Conservation (phyloP, 2,329 filamentous ascomycete genomes). For the Hypoxylon sp. region DNA sequence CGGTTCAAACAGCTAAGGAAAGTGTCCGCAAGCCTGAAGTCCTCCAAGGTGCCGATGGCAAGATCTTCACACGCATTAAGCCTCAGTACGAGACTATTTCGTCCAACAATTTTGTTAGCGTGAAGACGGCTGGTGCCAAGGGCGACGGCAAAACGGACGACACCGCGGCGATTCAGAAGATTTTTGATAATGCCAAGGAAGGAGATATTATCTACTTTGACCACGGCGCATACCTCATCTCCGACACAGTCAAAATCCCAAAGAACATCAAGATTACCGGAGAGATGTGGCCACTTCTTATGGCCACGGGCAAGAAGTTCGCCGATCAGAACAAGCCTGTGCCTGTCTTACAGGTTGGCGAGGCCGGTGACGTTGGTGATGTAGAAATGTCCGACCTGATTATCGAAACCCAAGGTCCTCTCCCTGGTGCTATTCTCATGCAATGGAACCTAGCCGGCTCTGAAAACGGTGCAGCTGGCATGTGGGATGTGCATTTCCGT, state of each 20-base stretch:
- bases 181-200: constrained; percentile 76
- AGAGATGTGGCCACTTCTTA: constrained; percentile 91
- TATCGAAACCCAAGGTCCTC: constrained; percentile 85
- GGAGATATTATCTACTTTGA: constrained; percentile 82
- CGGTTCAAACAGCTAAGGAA: constrained; percentile 72
- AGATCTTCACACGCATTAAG: constrained; percentile 86
- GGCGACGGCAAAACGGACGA: constrained; percentile 92
- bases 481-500: constrained; percentile 98
- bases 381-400: constrained; percentile 92
- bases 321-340: constrained; percentile 80
- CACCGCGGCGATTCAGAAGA: constrained; percentile 83
- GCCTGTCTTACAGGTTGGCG: constrained; percentile 88
- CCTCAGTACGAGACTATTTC: constrained; percentile 84
- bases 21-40: constrained; percentile 73
- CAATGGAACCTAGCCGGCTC: constrained; percentile 87
- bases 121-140: constrained; percentile 85
- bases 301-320: constrained; percentile 84
- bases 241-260: constrained; percentile 78
- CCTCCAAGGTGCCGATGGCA: constrained; percentile 74
- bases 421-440: constrained; percentile 90
- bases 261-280: constrained; percentile 89
- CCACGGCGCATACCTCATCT: constrained; percentile 80
- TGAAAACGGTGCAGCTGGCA: constrained; percentile 77
- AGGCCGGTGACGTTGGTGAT: constrained; percentile 80
- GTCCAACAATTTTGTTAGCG: constrained; percentile 81